Evolutionary conservation across 2,329 filamentous ascomycete species (phyloP), one percentile per base, ranked within the genome.

Genomic region (Madurella mycetomatis): DNA sequence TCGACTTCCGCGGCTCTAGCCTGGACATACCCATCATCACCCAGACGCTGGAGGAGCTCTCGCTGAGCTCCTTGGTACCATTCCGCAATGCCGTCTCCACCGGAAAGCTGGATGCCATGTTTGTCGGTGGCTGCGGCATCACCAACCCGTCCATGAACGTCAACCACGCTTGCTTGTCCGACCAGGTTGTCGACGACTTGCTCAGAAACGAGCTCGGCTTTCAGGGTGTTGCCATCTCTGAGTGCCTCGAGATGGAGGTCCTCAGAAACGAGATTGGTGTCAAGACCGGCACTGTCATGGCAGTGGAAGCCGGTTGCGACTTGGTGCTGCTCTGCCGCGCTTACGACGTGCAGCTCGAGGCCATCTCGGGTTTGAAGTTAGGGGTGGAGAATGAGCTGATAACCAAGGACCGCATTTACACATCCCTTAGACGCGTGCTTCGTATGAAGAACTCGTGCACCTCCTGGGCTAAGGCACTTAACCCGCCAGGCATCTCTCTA

Each of bases 241-340:
- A 97, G 67, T 97, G 92, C 62, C 74, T 97, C 8, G 92, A 96
- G 69, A 97, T 97, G 92, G 92, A 96, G 66, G 91, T 92, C 0
- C 80, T 97, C 9, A 94, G 90, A 60, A 90, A 95, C 66, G 95
- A 96, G 64, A 94, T 97, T 47, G 92, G 92, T n/a, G 91, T 99
- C 16, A 91, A 92, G 62, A 92, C 94, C 41, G 94, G 94, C 12
- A 96, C 92, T 0, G 90, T 97, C 63, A 96, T 96, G 91, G 94
- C 94, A 3, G 89, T 96, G 48, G 94, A 96, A 69, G 92, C 94
- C 32, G 94, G 94, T 13, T 97, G 94, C 67, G 94, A 99, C 69
- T 76, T 97, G 50, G 84, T 96, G 5, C 80, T 96, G 5, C 81
- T 96, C 1, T 97, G 92, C 65, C 85, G 91, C 43, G 91, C 90